Evolutionary conservation across 352 stramenopile genomes (phyloP), one percentile per base, ranked within the genome.

Genomic region (Globisporangium okanoganense): DNA sequence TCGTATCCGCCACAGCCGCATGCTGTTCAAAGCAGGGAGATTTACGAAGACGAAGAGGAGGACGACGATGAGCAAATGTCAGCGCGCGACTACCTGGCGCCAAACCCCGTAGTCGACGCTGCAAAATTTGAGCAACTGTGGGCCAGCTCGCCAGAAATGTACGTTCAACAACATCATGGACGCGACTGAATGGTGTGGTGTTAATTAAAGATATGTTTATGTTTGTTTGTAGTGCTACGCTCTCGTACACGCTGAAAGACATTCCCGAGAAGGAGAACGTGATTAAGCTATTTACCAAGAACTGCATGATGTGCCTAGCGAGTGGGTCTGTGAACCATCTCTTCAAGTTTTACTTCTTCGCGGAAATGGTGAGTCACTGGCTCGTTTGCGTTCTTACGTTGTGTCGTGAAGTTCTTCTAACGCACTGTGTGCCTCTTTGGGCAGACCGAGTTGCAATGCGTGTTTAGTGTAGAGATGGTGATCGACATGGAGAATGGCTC

Each of bases 301-400:
- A 91, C 45, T 83, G 72, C 33, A 59, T 96, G 43, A 82, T 72
- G 68, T 96, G 87, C 70, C 68, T 96, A 59, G 87, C 87, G 22
- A 93, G 83, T 54, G 87, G 87, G 14, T 75, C 76, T 14, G 64
- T 94, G 40, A 69, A 89, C 16, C 79, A 77, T 44, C 54, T 88
- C 20, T 72, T 93, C 71, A 96, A 96, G 65, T 96, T 96, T 49
- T 96, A 86, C 70, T 96, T 96, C 63, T 94, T 82, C 47, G 83
- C 75, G 10, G 82, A 94, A 71, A 92, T 92, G 87, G 85, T 93
- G 72, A 33, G 49, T 67, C 14, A 24, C 51, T 48, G 9, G 13
- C 25, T 38, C 35, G 12, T 16, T 14, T 48, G 33, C 5, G 5
- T 33, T 36, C 6, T 40, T 29, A 18, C n/a, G 31, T 47, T 48